Percentiles rank a stretch among this genome's conserved stretches.
Evolutionary conservation across 2,329 filamentous ascomycete species (phyloP).

Genomic region (Ophiostoma piceae): DNA sequence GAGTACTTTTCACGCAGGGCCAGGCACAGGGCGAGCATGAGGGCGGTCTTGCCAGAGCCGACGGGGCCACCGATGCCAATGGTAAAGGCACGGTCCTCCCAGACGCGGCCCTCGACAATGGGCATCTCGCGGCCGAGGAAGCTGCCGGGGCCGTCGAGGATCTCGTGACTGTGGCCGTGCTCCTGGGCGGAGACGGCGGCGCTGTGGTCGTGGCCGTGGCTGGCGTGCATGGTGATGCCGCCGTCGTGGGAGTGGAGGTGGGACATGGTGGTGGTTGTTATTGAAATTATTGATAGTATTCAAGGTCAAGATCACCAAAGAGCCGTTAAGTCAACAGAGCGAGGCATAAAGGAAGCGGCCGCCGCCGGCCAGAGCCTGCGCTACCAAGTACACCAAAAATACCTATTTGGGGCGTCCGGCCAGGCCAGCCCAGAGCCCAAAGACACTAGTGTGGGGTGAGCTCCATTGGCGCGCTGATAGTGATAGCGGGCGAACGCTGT

Average conservation of each 20-base stretch:
- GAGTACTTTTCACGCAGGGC: constrained; percentile 74
- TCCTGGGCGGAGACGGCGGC: constrained; percentile 57
- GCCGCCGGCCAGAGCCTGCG: constrained; percentile 8
- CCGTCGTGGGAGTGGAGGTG: constrained; percentile 47
- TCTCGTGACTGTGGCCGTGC: constrained; percentile 94
- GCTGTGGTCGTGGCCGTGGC: constrained; percentile 34
- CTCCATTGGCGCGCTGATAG: neutral
- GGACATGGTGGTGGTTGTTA: constrained; percentile 2
- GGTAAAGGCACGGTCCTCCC: constrained; percentile 85
- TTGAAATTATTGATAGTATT: no score
- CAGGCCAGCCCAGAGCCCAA: neutral
- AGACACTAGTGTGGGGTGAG: constrained; percentile 13
- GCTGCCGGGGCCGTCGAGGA: constrained; percentile 87
- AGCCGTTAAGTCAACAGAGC: neutral
- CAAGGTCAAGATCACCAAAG: neutral
- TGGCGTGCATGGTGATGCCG: constrained; percentile 33
- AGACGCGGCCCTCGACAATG: constrained; percentile 80
- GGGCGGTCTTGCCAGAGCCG: constrained; percentile 91
- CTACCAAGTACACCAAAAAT: neutral
- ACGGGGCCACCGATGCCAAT: constrained; percentile 98
- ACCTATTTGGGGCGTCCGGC: neutral
- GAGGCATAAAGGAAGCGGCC: neutral
- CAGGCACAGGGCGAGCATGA: constrained; percentile 90
- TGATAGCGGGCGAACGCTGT: constrained; percentile 5
- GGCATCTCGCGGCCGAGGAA: constrained; percentile 90